These are phyloP conservation scores for Solanum corneliomulleri DNA, from an alignment of 257 asterid genomes.

Conservation along the genomic window DNA sequence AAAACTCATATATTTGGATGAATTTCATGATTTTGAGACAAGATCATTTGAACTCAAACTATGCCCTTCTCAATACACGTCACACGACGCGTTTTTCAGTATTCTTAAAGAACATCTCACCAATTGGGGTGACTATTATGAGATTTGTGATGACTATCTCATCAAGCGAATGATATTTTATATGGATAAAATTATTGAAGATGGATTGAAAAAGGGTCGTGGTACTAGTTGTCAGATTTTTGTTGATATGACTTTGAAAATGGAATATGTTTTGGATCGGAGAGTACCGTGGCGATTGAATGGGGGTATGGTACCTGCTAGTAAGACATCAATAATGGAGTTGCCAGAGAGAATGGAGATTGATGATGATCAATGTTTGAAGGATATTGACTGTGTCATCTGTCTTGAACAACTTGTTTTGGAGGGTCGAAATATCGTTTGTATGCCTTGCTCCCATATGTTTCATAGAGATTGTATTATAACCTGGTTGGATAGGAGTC, in stretches of 20 bases:
- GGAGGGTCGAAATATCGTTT: neutral
- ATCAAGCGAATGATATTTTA: too few species aligned
- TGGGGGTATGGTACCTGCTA: neutral
- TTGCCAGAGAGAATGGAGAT: neutral
- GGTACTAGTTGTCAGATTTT: neutral
- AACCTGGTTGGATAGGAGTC: neutral
- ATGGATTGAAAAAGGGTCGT: neutral
- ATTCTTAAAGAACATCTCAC: neutral
- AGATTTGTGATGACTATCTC: neutral
- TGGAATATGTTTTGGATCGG: neutral
- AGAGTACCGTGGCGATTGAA: neutral
- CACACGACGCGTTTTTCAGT: neutral
- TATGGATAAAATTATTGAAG: too few species aligned
- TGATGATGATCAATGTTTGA: neutral
- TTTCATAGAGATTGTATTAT: neutral
- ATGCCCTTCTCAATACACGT: neutral
- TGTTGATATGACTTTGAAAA: neutral
- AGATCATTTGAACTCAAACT: neutral
- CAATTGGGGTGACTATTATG: neutral
- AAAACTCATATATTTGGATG: neutral
- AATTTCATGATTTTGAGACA: neutral
- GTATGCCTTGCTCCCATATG: neutral
- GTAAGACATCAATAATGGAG: neutral
- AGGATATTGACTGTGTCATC: neutral
- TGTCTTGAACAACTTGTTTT: neutral